Conservation (phyloP, 768 basidiomycete genomes). For the Podaxis rugospora region DNA sequence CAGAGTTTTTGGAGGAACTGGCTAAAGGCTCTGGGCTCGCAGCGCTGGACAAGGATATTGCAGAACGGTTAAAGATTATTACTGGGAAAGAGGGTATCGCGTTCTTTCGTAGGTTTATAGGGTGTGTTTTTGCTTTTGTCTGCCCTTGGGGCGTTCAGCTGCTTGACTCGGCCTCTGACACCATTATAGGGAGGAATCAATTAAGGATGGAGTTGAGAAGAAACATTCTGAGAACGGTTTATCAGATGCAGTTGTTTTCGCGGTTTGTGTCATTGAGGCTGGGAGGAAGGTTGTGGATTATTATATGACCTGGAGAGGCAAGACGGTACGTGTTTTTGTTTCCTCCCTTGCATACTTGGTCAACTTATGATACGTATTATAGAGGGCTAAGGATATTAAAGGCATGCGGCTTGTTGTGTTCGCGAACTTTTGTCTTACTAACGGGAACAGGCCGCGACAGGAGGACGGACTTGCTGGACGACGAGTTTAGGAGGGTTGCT, state of each 20-base stretch:
- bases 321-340: conserved; percentile 27
- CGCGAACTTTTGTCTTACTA: neutral
- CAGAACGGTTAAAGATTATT: conserved; percentile 37
- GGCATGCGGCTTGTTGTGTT: conserved; percentile 13
- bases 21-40: conserved; percentile 26
- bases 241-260: conserved; percentile 40
- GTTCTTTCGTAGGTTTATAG: conserved; percentile 36
- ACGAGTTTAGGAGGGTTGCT: conserved; percentile 37
- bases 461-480: conserved; percentile 31
- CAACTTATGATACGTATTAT: neutral
- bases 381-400: conserved; percentile 20
- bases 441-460: conserved; percentile 18
- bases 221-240: conserved; percentile 8
- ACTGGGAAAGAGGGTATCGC: conserved; percentile 35
- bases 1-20: conserved; percentile 41
- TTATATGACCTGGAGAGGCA: conserved; percentile 46
- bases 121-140: conserved; percentile 26
- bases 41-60: conserved; percentile 24
- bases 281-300: conserved; percentile 42
- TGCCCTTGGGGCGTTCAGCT: neutral
- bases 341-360: neutral
- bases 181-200: conserved; percentile 1
- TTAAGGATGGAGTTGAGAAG: neutral
- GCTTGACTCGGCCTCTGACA: neutral
- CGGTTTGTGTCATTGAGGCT: conserved; percentile 34